These are phyloP conservation scores for Arctostaphylos glauca DNA, from an alignment of 148 eudicot genomes.

Conservation along the genomic window DNA sequence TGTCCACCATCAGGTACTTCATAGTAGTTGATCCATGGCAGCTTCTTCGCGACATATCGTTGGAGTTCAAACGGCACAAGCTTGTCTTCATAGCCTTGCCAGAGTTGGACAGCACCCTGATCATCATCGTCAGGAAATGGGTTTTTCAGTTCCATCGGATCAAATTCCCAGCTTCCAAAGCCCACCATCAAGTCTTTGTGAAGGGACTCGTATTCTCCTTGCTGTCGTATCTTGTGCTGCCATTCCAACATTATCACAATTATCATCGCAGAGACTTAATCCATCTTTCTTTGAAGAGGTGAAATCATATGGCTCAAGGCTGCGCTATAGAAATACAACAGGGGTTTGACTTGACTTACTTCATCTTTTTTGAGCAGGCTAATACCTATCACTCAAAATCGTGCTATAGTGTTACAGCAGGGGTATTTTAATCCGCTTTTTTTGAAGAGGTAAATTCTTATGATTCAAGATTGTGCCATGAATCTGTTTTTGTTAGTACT, in stretches of 20 bases:
- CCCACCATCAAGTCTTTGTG: slow-evolving; percentile 43
- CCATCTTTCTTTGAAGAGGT: no score
- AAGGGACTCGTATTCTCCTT: slow-evolving; percentile 44
- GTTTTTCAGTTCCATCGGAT: slow-evolving; percentile 43
- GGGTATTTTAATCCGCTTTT: no score
- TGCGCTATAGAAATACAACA: no score
- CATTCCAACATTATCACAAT: not conserved
- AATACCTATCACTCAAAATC: no score
- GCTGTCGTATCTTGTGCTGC: slow-evolving; percentile 50
- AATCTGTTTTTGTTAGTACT: no score
- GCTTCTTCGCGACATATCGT: slow-evolving; percentile 38
- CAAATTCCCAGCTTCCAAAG: slow-evolving; percentile 56
- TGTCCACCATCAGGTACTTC: slow-evolving; percentile 67
- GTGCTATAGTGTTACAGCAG: no score
- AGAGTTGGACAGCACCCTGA: slow-evolving; percentile 49
- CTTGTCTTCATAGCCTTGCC: slow-evolving; percentile 51
- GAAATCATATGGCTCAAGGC: no score
- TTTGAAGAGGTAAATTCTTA: no score
- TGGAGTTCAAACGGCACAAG: slow-evolving; percentile 49
- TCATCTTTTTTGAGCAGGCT: no score
- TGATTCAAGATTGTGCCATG: no score
- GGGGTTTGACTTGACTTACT: no score
- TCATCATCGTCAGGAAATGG: slow-evolving; percentile 24
- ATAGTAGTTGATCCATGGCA: slow-evolving; percentile 54
- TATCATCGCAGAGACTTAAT: not conserved